Percentiles rank a stretch among this genome's conserved stretches.
These are phyloP conservation scores for Triadica sebifera DNA, from an alignment of 345 rosid genomes.

Conservation along the genomic window DNA sequence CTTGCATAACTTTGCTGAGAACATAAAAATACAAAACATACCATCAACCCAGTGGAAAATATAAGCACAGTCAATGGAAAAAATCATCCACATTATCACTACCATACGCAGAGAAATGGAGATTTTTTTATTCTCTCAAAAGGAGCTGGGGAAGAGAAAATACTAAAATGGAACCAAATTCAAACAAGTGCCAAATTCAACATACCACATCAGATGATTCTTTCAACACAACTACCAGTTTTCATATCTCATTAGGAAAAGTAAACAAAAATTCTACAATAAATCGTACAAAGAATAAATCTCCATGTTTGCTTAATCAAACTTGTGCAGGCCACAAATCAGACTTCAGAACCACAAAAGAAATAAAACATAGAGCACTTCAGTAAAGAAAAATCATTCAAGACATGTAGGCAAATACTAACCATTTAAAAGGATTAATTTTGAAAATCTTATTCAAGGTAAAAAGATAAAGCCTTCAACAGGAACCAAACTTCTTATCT, in stretches of 20 bases:
- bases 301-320: not conserved
- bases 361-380: not conserved
- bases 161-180: not conserved
- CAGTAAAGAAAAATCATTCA: not conserved
- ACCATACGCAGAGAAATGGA: not conserved
- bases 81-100: not conserved
- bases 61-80: not conserved
- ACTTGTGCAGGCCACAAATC: not conserved
- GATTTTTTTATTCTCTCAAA: not conserved
- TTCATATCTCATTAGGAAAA: not conserved
- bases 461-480: not conserved
- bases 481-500: not conserved
- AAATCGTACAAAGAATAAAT: not conserved
- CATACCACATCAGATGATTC: not conserved
- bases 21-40: not conserved
- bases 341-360: not conserved
- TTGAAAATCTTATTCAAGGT: not conserved
- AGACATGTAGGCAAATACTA: not conserved
- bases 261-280: not conserved
- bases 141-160: not conserved
- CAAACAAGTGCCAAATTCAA: not conserved
- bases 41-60: not conserved
- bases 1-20: not conserved
- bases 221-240: not conserved
- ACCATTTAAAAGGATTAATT: not conserved